Evolutionary conservation across 768 basidiomycete species (phyloP).

Genomic region (Suillus variegatus): DNA sequence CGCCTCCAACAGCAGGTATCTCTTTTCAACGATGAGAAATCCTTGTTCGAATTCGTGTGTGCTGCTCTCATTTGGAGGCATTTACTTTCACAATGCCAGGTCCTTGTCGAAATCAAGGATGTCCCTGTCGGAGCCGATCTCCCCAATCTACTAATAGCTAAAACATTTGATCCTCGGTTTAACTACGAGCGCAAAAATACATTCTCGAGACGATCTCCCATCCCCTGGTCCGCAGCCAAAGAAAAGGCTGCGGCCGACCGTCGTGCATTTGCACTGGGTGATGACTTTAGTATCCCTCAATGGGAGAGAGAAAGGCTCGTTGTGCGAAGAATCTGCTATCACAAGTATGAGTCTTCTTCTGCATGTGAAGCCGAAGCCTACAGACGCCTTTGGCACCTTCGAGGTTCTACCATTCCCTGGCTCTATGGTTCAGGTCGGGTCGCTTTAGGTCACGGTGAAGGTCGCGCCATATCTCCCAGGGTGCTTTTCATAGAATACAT

Average conservation of each 20-base stretch:
- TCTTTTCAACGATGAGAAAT: too few relatives aligned
- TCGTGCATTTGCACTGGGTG: background rate
- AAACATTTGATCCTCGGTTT: background rate
- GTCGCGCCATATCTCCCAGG: conserved; percentile 3
- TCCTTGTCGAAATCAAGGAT: background rate
- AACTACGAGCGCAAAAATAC: background rate
- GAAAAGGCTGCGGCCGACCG: background rate
- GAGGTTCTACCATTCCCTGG: background rate
- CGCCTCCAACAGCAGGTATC: too few relatives aligned
- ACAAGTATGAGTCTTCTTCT: background rate
- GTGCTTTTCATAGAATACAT: conserved; percentile 4
- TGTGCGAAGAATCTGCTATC: background rate
- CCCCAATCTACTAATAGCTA: background rate
- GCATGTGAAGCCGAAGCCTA: background rate
- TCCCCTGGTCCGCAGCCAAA: background rate
- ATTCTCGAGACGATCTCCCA: background rate
- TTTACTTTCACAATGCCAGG: too few relatives aligned
- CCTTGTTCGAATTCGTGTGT: too few relatives aligned
- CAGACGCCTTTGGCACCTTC: background rate
- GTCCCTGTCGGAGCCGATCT: background rate
- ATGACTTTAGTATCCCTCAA: background rate
- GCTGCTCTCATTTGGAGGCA: too few relatives aligned
- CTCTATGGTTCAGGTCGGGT: conserved; percentile 4
- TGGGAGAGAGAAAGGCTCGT: background rate
- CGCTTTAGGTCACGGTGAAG: background rate